Percentiles rank a stretch among this genome's conserved stretches.
Evolutionary conservation across 768 basidiomycete genomes (phyloP).

Genomic region (Lentinula guzmanii): DNA sequence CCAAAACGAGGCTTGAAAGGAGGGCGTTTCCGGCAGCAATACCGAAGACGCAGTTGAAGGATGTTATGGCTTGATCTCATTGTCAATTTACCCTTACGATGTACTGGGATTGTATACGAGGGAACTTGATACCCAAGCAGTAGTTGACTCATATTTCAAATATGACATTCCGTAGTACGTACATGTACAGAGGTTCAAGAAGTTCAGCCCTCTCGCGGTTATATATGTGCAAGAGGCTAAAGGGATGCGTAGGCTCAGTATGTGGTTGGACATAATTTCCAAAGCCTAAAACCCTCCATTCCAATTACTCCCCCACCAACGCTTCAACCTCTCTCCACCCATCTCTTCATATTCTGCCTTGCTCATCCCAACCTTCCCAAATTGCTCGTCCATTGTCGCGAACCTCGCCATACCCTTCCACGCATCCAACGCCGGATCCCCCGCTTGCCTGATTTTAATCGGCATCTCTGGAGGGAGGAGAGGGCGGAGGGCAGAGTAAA

Average conservation of each 20-base stretch:
- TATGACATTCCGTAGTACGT: too few relatives aligned
- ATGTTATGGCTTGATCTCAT: too few relatives aligned
- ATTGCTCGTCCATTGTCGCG: constrained; percentile 40
- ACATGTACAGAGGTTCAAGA: too few relatives aligned
- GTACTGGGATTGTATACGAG: too few relatives aligned
- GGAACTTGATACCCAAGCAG: too few relatives aligned
- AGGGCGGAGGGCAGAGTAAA: constrained; percentile 74
- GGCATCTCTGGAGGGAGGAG: constrained; percentile 80
- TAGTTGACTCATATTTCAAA: too few relatives aligned
- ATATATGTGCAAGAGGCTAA: too few relatives aligned
- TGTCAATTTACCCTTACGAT: too few relatives aligned
- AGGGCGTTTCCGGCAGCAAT: constrained; percentile 48
- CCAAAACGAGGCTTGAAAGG: constrained; percentile 42
- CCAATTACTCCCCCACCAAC: constrained; percentile 94
- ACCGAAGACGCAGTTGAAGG: constrained; percentile 42
- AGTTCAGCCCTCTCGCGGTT: too few relatives aligned
- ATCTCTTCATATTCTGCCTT: constrained; percentile 84
- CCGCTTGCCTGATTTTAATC: constrained; percentile 57
- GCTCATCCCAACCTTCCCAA: constrained; percentile 48
- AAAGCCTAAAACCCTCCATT: constrained; percentile 37
- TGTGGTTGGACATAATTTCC: too few relatives aligned
- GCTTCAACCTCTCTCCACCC: constrained; percentile 80
- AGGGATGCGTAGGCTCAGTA: too few relatives aligned
- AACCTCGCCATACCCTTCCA: constrained; percentile 93
- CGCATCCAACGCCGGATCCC: constrained; percentile 67